Conservation (phyloP, 1,284 basidiomycete genomes). For the Acaromyces ingoldii region DNA sequence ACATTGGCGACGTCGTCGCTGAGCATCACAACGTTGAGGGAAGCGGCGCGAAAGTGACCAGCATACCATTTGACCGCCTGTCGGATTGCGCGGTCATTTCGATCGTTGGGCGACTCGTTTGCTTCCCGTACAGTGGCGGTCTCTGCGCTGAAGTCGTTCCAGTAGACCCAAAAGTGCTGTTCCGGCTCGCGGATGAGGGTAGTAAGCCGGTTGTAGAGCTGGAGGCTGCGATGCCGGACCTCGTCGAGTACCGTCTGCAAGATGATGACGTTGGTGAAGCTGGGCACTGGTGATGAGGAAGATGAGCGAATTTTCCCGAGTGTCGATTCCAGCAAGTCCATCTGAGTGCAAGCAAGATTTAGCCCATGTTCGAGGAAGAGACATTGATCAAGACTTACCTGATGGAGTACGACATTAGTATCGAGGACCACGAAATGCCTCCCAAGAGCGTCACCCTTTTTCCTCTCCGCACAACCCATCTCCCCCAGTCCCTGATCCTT, state of each 20-base stretch:
- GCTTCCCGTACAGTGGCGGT: conserved; percentile 31
- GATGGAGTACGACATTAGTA: conserved; percentile 90
- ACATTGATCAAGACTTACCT: conserved; percentile 48
- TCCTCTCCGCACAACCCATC: neutral
- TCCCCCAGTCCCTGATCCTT: neutral
- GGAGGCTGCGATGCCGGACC: conserved; percentile 87
- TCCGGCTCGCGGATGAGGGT: conserved; percentile 46
- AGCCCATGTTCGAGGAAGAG: neutral
- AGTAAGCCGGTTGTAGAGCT: conserved; percentile 68
- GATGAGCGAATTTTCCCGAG: neutral
- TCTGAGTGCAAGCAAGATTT: conserved; percentile 2
- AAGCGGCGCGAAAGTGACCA: conserved; percentile 30
- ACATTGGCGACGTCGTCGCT: conserved; percentile 83
- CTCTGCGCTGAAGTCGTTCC: conserved; percentile 11
- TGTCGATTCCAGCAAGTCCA: conserved; percentile 23
- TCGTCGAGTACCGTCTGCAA: conserved; percentile 95
- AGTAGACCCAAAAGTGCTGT: conserved; percentile 13
- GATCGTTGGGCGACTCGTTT: conserved; percentile 46
- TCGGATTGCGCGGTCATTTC: conserved; percentile 47
- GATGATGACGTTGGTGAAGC: conserved; percentile 59
- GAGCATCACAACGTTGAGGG: conserved; percentile 42
- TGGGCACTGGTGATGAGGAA: conserved; percentile 11
- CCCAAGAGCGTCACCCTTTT: neutral
- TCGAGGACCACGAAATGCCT: conserved; percentile 82
- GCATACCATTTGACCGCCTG: conserved; percentile 41